Evolutionary conservation across 352 stramenopile species (phyloP).

Genomic region (Phytopythium cucurbitacearum): DNA sequence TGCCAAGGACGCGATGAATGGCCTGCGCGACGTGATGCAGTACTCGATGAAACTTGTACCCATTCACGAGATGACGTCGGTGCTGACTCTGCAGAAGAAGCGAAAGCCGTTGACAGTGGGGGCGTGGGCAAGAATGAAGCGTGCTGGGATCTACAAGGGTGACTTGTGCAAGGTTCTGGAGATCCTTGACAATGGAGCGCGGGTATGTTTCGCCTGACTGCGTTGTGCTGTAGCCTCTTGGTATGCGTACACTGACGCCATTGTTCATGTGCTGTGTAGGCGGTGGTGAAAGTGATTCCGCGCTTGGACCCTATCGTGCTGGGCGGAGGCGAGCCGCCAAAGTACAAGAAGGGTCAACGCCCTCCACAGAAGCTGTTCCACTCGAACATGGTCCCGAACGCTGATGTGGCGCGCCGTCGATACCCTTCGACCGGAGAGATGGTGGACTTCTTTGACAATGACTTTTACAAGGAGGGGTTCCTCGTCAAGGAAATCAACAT

Average conservation of each 20-base stretch:
- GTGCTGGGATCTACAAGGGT: constrained; percentile 82
- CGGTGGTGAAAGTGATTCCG: constrained; percentile 84
- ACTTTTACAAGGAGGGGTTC: constrained; percentile 88
- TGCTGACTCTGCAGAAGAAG: constrained; percentile 84
- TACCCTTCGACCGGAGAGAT: constrained; percentile 75
- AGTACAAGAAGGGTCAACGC: constrained; percentile 88
- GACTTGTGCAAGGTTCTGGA: constrained; percentile 87
- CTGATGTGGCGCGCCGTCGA: constrained; percentile 61
- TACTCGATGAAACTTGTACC: constrained; percentile 89
- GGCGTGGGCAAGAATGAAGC: constrained; percentile 84
- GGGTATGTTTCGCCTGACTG: constrained; percentile 22
- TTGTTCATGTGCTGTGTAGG: constrained; percentile 17
- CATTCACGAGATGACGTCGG: constrained; percentile 88
- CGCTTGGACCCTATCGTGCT: constrained; percentile 76
- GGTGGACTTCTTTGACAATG: constrained; percentile 87
- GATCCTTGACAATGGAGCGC: constrained; percentile 80
- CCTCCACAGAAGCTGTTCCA: constrained; percentile 86
- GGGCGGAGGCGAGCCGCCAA: constrained; percentile 66
- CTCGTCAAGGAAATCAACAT: constrained; percentile 88
- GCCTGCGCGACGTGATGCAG: constrained; percentile 78
- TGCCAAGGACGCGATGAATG: constrained; percentile 80
- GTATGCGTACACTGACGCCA: neutral
- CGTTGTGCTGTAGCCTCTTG: neutral
- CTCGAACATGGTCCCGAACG: constrained; percentile 52
- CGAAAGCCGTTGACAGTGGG: constrained; percentile 76